These are phyloP conservation scores for Onygenales sp. DNA, from an alignment of 2,329 filamentous ascomycete species.

Conservation along the genomic window DNA sequence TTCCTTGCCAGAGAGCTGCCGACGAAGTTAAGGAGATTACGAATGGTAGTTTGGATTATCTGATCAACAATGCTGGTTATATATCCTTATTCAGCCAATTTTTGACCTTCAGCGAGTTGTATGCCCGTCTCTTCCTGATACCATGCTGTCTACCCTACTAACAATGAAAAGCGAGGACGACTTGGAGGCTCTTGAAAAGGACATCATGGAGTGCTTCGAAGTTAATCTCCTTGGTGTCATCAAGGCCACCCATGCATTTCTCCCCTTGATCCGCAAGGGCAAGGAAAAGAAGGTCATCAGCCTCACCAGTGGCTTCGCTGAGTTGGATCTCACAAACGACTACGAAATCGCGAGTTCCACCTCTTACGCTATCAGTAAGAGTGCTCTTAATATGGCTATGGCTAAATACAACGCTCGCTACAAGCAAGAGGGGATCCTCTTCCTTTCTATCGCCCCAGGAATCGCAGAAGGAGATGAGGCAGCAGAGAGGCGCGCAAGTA, in stretches of 20 bases:
- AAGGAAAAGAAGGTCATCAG: slow-evolving; percentile 45
- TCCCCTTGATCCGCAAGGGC: slow-evolving; percentile 45
- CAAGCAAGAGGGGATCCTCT: slow-evolving; percentile 41
- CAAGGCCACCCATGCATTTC: slow-evolving; percentile 44
- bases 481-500: slow-evolving; percentile 10
- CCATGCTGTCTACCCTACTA: neutral
- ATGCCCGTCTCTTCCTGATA: slow-evolving; percentile 14
- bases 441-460: slow-evolving; percentile 45
- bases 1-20: slow-evolving; percentile 8
- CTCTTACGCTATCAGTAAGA: slow-evolving; percentile 44
- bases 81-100: slow-evolving; percentile 19
- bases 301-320: slow-evolving; percentile 41
- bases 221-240: slow-evolving; percentile 46
- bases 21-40: slow-evolving; percentile 22
- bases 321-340: slow-evolving; percentile 34
- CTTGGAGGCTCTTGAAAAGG: slow-evolving; percentile 26
- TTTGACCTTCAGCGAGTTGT: slow-evolving; percentile 31
- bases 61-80: slow-evolving; percentile 44
- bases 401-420: slow-evolving; percentile 47
- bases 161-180: slow-evolving; percentile 18
- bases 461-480: slow-evolving; percentile 37
- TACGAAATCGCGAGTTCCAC: slow-evolving; percentile 24
- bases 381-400: slow-evolving; percentile 42
- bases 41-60: slow-evolving; percentile 38
- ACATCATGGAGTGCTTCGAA: slow-evolving; percentile 26